Evolutionary conservation across 345 rosid species (phyloP).

Genomic region (Kandelia obovata): DNA sequence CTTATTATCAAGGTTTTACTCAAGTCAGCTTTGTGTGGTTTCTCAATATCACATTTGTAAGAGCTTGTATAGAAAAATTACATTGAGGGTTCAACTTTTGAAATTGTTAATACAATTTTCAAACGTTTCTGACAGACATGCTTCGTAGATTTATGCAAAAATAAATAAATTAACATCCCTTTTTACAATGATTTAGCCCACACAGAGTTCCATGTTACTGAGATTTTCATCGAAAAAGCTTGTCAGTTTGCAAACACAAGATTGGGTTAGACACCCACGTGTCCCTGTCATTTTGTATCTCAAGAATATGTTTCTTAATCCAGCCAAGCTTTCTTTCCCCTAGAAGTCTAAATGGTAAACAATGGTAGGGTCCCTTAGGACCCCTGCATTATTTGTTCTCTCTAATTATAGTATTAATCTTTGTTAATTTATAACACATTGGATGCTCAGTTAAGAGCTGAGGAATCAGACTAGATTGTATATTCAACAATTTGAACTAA

Average conservation of each 20-base stretch:
- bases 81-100: neutral
- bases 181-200: conserved; percentile 7
- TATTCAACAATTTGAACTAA: neutral
- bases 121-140: conserved; percentile 52
- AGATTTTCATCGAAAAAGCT: conserved; percentile 19
- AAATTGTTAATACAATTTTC: conserved; percentile 19
- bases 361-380: conserved; percentile 11
- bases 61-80: conserved; percentile 10
- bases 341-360: conserved; percentile 10
- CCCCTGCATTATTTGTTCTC: conserved; percentile 19
- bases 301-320: neutral
- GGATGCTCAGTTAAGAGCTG: neutral
- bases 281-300: conserved; percentile 20
- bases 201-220: conserved; percentile 18
- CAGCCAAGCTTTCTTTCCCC: conserved; percentile 1
- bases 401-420: neutral
- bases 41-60: conserved; percentile 19
- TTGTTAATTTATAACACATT: neutral
- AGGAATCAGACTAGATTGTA: neutral
- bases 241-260: conserved; percentile 27
- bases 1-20: conserved; percentile 35
- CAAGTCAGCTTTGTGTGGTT: conserved; percentile 20
- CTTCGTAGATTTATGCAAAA: conserved; percentile 39
- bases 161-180: conserved; percentile 25
- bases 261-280: conserved; percentile 26